Evolutionary conservation across 768 basidiomycete species (phyloP), one percentile per base, ranked within the genome.

Genomic region (Myochromella boudieri): DNA sequence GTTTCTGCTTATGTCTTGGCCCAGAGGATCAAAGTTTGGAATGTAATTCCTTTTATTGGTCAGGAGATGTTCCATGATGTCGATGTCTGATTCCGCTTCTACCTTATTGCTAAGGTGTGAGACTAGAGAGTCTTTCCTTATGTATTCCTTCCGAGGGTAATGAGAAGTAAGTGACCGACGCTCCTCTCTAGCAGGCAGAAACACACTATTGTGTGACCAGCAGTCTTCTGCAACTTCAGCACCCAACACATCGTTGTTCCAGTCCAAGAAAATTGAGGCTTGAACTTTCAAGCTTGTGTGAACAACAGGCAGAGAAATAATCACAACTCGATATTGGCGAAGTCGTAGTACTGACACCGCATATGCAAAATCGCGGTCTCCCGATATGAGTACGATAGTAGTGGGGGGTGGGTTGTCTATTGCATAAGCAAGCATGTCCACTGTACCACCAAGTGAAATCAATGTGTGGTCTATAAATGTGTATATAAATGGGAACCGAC

Each of bases 361-460:
- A 57, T 84, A 86, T 3, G 77, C 76, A 53, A 84, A 80, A 59
- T 86, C 84, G 32, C 82, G 72, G 61, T 87, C 84, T 14, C 79
- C 82, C 0, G 84, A 75, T 54, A 88, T 81, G 28, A 88, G 67
- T 34, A 86, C 62, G 53, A 85, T 64, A 12, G 82, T 84, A 21
- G 75, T 57, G 47, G 77, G 75, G 2, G 73, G 47, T 3, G 74
- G 65, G 52, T 77, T 75, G 64, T 87, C 85, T 56, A 83, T 75
- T n/a, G 80, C 84, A 59, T 80, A 77, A 6, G 77, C 70, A 46
- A 87, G 64, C 72, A 87, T 80, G 56, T 87, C 86, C 37, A 82
- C 85, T 85, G 59, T 31, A n/a, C 18, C 32, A 29, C 44, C 18
- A 42, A 7, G 7, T 37, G 28, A 15, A n/a, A 33, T 28, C 46